Conservation (phyloP, 2,329 filamentous ascomycete genomes). For the Hortaea sp. region DNA sequence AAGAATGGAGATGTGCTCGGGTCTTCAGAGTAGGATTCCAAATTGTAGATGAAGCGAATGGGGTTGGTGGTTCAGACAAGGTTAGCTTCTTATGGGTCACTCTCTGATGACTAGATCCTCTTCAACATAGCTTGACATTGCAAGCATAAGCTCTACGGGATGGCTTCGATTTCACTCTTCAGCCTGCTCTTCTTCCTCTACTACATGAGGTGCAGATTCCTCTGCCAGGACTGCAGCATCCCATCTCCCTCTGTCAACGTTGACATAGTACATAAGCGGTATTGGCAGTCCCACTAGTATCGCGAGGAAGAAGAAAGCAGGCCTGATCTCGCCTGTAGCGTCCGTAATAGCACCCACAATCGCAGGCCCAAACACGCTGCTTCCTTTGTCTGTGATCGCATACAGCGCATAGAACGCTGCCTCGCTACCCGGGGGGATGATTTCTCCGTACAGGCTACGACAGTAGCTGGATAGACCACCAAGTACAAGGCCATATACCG, state of each 20-base stretch:
- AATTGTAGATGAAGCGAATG: too few relatives aligned
- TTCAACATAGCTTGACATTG: too few relatives aligned
- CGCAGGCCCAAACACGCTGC: conserved; percentile 83
- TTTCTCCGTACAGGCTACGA: conserved; percentile 79
- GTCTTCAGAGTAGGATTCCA: not conserved
- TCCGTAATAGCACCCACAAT: conserved; percentile 93
- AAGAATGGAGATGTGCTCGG: conserved; percentile 4
- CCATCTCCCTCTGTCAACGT: conserved; percentile 54
- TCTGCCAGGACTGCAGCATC: conserved; percentile 33
- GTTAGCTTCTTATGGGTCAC: too few relatives aligned
- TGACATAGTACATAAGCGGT: conserved; percentile 72
- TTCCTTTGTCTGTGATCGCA: conserved; percentile 95
- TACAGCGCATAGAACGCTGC: conserved; percentile 95
- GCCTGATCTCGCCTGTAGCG: conserved; percentile 41
- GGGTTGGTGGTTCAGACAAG: too few relatives aligned
- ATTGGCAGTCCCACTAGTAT: conserved; percentile 74
- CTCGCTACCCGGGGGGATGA: conserved; percentile 89
- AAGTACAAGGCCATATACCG: conserved; percentile 85
- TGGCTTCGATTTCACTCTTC: too few relatives aligned
- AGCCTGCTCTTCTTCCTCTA: not conserved
- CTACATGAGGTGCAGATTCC: conserved; percentile 13
- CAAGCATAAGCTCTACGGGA: too few relatives aligned
- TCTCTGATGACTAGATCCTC: too few relatives aligned
- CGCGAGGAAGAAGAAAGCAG: conserved; percentile 84
- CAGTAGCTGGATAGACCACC: conserved; percentile 91